Conservation (phyloP, 768 basidiomycete species). For the Tremella mesenterica region DNA sequence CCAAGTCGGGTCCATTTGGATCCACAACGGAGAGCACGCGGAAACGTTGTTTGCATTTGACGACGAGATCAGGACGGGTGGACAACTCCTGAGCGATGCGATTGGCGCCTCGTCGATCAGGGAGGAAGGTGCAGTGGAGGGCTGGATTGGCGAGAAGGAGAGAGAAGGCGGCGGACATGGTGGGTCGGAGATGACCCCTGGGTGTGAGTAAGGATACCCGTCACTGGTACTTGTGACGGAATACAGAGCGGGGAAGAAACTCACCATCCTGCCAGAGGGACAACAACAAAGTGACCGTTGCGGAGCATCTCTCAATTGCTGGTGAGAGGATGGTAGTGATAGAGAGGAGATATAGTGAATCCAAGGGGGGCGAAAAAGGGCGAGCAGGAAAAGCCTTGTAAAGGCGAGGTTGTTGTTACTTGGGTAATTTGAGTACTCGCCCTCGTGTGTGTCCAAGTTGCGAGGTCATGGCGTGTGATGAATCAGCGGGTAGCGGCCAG, state of each 20-base stretch:
- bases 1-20: background rate
- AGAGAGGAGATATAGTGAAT: too few relatives aligned
- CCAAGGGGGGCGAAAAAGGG: too few relatives aligned
- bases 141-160: background rate
- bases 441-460: too few relatives aligned
- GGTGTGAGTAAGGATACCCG: too few relatives aligned
- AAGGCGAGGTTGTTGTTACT: too few relatives aligned
- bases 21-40: background rate
- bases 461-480: too few relatives aligned
- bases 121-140: background rate
- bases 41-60: background rate
- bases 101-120: background rate
- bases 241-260: background rate
- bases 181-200: background rate
- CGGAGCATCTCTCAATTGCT: too few relatives aligned
- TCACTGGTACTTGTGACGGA: too few relatives aligned
- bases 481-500: too few relatives aligned
- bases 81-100: background rate
- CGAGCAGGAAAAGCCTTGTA: too few relatives aligned
- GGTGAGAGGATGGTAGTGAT: too few relatives aligned
- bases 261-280: background rate
- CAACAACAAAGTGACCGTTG: background rate
- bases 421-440: too few relatives aligned
- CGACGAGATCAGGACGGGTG: background rate
- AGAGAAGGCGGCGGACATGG: background rate